Evolutionary conservation across 1,139 yeast species (phyloP).

Genomic region (Geotrichum phurueaensis): DNA sequence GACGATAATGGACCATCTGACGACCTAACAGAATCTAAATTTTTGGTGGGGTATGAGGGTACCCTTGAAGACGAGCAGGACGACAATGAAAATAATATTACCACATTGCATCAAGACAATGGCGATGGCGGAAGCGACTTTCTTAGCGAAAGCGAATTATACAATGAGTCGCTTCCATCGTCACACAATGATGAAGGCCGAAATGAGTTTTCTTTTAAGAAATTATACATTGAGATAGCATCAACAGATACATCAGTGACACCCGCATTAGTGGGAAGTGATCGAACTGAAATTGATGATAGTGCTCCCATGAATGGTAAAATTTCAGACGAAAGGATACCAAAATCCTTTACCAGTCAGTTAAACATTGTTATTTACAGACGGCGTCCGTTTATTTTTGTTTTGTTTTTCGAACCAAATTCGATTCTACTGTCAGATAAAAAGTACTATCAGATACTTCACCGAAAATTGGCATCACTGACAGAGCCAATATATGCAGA

Average conservation of each 20-base stretch:
- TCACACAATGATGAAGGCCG: background rate
- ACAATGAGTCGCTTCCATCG: constrained; percentile 7
- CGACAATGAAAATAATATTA: constrained; percentile 3
- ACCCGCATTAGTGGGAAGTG: background rate
- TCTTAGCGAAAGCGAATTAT: constrained; percentile 10
- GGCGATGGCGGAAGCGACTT: background rate
- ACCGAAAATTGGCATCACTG: constrained; percentile 29
- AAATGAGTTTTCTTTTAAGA: constrained; percentile 11
- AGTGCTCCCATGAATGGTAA: background rate
- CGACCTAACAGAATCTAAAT: constrained; percentile 25
- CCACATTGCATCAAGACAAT: background rate
- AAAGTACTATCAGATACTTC: constrained; percentile 24
- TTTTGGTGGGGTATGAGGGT: constrained; percentile 26
- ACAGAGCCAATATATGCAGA: constrained; percentile 30
- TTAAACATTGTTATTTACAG: constrained; percentile 26
- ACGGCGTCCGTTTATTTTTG: constrained; percentile 28
- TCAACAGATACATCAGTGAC: background rate
- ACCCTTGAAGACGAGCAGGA: constrained; percentile 22
- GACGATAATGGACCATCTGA: constrained; percentile 19
- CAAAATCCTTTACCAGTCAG: constrained; percentile 2
- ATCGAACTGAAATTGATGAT: background rate
- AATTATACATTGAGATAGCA: constrained; percentile 1
- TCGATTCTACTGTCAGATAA: constrained; percentile 18
- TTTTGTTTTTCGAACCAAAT: constrained; percentile 22
- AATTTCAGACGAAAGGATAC: background rate